Evolutionary conservation across 768 basidiomycete species (phyloP), one percentile per base, ranked within the genome.

Genomic region (Lentinula sp.): DNA sequence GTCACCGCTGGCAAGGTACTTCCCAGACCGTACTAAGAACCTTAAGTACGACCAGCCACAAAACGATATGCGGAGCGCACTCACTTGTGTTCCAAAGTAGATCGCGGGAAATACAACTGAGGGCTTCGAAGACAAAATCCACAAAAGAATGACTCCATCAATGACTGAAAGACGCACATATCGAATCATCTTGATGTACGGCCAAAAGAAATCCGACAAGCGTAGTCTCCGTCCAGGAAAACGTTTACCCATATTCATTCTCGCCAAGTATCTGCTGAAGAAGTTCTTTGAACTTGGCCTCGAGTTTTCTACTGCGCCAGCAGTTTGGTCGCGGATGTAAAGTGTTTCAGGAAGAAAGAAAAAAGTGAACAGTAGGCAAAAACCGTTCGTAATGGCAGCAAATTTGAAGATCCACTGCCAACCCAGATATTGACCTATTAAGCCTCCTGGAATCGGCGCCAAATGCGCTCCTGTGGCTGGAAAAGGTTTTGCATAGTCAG

Each of bases 381-480:
- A 45, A 28, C 57, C 36, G 43, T 58, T 58, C 3, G 28, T 32
- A 13, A 58, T 58, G 32, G 57, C 57, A 8, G 57, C 46, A 33
- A 58, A 46, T 18, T 58, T 58, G 43, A 58, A 58, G 10, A 58
- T 42, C 57, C 57, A 58, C 16, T 39, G 57, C 57, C 57, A 58
- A 10, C 57, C 57, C 7, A 58, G 46, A n/a, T 45, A 58, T 48
- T 58, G 57, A 32, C 57, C 57, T n/a, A 58, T 58, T 7, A 58
- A 42, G 7, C 57, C 57, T 6, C 57, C 57, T 46, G 57, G 57
- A 1, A 58, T 58, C 7, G 57, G 57, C 5, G 57, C 57, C n/a
- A 58, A 46, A 46, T 58, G 57, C 8, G 45, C 57, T 16, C 57
- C 57, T 3, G 42, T 58, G 18, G 57, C 41, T 42, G 42, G 42